Evolutionary conservation across 768 basidiomycete genomes (phyloP).

Genomic region (Termitomyces sp.): DNA sequence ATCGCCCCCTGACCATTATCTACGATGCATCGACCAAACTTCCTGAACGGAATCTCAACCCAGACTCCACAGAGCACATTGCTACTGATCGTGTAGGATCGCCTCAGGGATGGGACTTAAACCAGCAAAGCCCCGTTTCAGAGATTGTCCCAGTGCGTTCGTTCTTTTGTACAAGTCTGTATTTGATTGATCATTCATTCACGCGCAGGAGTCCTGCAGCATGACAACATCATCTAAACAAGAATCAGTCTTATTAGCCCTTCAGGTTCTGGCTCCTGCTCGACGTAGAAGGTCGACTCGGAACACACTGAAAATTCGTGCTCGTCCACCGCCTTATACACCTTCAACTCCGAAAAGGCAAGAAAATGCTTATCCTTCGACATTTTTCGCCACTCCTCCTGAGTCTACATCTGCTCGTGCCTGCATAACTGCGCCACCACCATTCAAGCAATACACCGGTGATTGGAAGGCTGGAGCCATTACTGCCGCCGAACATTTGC

Average conservation of each 20-base stretch:
- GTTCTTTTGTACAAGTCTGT: background rate
- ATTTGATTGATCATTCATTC: background rate
- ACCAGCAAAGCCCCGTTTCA: background rate
- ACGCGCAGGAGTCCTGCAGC: background rate
- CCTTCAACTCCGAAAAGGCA: background rate
- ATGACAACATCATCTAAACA: background rate
- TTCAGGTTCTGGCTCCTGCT: slow-evolving; percentile 2
- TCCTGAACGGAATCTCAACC: background rate
- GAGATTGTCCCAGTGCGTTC: background rate
- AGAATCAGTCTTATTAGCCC: background rate
- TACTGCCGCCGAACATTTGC: background rate
- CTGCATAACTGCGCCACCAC: background rate
- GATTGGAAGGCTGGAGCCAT: slow-evolving; percentile 14
- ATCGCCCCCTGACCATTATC: background rate
- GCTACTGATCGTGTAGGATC: background rate
- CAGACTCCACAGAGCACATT: background rate
- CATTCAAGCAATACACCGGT: slow-evolving; percentile 5
- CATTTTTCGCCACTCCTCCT: background rate
- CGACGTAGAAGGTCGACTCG: slow-evolving; percentile 1
- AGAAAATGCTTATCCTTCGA: background rate
- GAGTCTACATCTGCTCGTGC: background rate
- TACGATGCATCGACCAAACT: background rate
- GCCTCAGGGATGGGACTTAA: background rate
- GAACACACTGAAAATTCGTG: background rate
- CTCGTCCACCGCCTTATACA: background rate